phyloP scores from a whole-genome alignment of 1,284 basidiomycete genomes.

The Ganoderma multipileum region DNA sequence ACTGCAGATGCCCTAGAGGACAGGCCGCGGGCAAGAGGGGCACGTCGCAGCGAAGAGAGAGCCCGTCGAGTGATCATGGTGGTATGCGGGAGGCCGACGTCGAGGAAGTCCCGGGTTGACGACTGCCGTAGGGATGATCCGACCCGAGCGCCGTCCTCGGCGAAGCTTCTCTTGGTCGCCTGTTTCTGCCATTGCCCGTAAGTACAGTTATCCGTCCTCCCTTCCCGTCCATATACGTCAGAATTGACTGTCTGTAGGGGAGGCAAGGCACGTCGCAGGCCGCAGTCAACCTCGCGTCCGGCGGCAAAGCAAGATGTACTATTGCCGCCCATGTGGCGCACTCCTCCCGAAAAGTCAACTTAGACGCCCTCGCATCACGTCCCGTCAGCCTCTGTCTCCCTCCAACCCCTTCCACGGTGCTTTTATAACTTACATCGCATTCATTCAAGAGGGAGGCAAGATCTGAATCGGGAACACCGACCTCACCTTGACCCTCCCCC shows the following conservation, averaged over 20 bases:
- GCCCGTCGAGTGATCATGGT: constrained; percentile 29
- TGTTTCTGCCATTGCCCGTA: background rate
- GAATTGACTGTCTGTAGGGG: background rate
- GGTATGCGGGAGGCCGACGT: constrained; percentile 11
- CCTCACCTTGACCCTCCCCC: too few species aligned
- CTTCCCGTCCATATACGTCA: too few species aligned
- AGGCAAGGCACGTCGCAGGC: background rate
- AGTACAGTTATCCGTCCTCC: background rate
- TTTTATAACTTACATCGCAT: too few species aligned
- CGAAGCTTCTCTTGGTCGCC: background rate
- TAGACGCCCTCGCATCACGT: background rate
- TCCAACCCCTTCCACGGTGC: too few species aligned
- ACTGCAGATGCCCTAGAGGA: constrained; percentile 71
- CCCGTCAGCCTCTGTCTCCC: too few species aligned
- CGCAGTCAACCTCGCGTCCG: too few species aligned
- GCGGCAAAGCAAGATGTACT: too few species aligned
- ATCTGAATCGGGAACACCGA: too few species aligned
- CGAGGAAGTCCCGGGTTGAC: background rate
- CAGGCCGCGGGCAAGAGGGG: constrained; percentile 41
- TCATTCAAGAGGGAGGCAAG: too few species aligned
- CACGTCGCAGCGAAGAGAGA: constrained; percentile 22
- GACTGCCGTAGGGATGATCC: constrained; percentile 18
- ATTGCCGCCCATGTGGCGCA: background rate
- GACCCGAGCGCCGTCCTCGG: constrained; percentile 6
- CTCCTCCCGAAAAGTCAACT: background rate